These are phyloP conservation scores for Naumovozyma castellii DNA, from an alignment of 805 yeast genomes.

Conservation along the genomic window DNA sequence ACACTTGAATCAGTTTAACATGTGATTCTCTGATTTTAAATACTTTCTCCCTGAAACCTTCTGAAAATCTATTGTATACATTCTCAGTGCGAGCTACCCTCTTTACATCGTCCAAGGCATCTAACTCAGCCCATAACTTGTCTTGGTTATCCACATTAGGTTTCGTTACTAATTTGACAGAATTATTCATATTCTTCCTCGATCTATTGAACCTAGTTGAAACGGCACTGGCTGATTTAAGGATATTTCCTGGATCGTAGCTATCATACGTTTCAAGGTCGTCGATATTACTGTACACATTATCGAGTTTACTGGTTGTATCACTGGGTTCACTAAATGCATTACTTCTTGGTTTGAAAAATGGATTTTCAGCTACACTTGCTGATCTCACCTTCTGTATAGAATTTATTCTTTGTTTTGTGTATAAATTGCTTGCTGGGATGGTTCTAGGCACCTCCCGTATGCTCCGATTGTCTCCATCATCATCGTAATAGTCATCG, in stretches of 20 bases:
- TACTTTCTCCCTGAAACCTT: slow-evolving; percentile 31
- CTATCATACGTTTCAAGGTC: neutral
- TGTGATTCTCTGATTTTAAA: slow-evolving; percentile 52
- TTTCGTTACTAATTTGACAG: slow-evolving; percentile 12
- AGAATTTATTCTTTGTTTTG: neutral
- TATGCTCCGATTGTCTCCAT: neutral
- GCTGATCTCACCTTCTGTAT: neutral
- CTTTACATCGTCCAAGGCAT: slow-evolving; percentile 69
- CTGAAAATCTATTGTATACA: slow-evolving; percentile 39
- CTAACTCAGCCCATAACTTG: slow-evolving; percentile 71
- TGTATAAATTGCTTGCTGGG: slow-evolving; percentile 1
- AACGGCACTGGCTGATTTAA: neutral
- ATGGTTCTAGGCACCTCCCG: slow-evolving; percentile 3
- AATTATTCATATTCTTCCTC: neutral
- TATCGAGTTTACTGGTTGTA: neutral
- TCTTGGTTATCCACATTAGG: slow-evolving; percentile 12
- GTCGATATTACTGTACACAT: neutral
- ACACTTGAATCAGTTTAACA: slow-evolving; percentile 31
- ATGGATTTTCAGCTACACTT: neutral
- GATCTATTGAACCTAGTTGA: neutral
- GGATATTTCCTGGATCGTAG: neutral
- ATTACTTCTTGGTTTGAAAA: slow-evolving; percentile 1
- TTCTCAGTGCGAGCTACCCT: slow-evolving; percentile 41
- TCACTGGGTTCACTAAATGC: slow-evolving; percentile 1
- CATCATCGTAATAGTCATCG: slow-evolving; percentile 1